Conservation (phyloP, 345 rosid species). For the Cardamine resedifolia region DNA sequence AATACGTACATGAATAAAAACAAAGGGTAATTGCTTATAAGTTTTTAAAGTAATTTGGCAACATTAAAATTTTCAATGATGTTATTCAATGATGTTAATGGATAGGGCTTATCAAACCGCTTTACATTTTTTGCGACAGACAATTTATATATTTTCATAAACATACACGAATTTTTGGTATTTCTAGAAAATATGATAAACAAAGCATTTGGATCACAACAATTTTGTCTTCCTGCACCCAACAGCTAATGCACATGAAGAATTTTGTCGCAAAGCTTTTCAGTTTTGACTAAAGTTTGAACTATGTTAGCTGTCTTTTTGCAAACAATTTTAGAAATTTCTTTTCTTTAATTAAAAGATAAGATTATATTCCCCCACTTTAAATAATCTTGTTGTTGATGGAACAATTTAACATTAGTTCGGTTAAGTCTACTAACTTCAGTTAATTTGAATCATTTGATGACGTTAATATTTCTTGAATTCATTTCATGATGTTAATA, state of each 20-base stretch:
- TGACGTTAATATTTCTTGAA: not conserved
- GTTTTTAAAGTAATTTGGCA: not conserved
- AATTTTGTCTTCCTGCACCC: not conserved
- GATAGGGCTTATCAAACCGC: not conserved
- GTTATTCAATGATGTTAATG: not conserved
- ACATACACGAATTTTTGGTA: not conserved
- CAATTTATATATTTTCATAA: not conserved
- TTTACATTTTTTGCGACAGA: not conserved
- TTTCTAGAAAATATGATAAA: not conserved
- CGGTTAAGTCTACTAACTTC: not conserved
- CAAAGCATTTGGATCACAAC: not conserved
- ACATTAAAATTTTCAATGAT: not conserved
- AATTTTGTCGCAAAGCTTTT: not conserved
- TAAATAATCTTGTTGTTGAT: not conserved
- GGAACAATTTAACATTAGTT: not conserved
- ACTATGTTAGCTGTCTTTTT: not conserved
- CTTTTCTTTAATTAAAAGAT: not conserved
- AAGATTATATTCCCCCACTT: not conserved
- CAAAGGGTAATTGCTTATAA: not conserved
- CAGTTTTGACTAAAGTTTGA: not conserved
- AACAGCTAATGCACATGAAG: not conserved
- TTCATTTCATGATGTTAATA: not conserved
- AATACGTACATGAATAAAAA: not conserved
- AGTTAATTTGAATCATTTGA: not conserved
- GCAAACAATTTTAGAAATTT: not conserved